phyloP scores from a whole-genome alignment of 192 early-diverging fungal species.

The Coemansia sp. region DNA sequence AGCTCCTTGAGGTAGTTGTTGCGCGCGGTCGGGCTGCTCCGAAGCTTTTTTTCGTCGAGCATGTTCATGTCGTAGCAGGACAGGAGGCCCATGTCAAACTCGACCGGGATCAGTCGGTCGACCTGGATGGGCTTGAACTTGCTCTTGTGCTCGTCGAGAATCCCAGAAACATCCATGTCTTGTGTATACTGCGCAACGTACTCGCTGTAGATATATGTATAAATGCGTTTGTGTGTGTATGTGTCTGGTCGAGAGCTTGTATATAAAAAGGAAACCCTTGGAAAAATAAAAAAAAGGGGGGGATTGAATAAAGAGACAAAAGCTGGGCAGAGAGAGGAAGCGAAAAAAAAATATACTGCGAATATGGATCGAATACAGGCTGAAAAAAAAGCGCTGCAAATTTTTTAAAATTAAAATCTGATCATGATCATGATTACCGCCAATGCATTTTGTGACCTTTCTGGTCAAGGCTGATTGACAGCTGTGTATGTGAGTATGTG shows the following conservation, averaged over 20 bases:
- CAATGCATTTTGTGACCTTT: too few relatives aligned
- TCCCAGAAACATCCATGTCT: constrained; percentile 64
- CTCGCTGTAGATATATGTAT: too few relatives aligned
- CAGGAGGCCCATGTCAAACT: constrained; percentile 85
- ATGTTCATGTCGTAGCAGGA: constrained; percentile 79
- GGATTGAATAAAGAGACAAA: not conserved
- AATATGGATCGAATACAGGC: too few relatives aligned
- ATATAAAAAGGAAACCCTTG: too few relatives aligned
- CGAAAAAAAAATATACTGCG: not conserved
- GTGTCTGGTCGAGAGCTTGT: too few relatives aligned
- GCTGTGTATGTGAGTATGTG: too few relatives aligned
- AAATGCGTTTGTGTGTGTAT: not conserved
- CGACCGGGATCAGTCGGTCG: constrained; percentile 76
- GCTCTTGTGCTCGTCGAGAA: constrained; percentile 66
- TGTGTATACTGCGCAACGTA: too few relatives aligned
- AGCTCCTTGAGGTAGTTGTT: constrained; percentile 64
- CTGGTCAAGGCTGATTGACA: too few relatives aligned
- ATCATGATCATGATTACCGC: not conserved
- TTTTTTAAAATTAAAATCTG: not conserved
- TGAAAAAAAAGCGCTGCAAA: not conserved
- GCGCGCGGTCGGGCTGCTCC: constrained; percentile 20
- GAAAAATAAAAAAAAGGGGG: not conserved
- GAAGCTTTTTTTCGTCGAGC: constrained; percentile 58
- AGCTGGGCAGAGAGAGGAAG: not conserved
- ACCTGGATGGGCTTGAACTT: constrained; percentile 75